Evolutionary conservation across 2,329 filamentous ascomycete genomes (phyloP), one percentile per base, ranked within the genome.

Genomic region (Simplicillium sp.): DNA sequence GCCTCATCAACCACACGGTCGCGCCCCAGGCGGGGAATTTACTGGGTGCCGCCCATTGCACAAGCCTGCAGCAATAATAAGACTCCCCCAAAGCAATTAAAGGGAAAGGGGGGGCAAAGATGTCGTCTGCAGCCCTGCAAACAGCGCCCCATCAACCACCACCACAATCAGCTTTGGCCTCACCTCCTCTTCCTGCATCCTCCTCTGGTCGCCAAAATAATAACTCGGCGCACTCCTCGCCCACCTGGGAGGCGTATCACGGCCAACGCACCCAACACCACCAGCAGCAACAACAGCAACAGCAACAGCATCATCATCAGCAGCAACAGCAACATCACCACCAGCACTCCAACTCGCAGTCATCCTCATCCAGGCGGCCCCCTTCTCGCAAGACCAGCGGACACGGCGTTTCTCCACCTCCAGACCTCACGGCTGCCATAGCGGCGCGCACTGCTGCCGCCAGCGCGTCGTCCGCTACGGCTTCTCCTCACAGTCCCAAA

Each of bases 91-190:
- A 25, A 25, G 20, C 20, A 25, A 25, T 25, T 25, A 25, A 25
- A 25, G 20, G 20, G 20, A 25, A 25, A 25, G 20, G 20, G 20
- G n/a, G 20, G 20, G 20, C 20, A 25, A 25, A 25, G 20, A 25
- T 25, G 20, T 25, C 20, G 63, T 78, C 74, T 60, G 74, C 78
- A 67, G 73, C 73, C 52, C 64, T 83, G 57, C 79, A 82, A 61
- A 65, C 74, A 48, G 64, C 70, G 56, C 67, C 73, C 52, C 73
- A 75, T 59, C 72, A 74, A 56, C 70, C 72, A 55, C 62, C 66
- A 50, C 13, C 31, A 33, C 15, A 9, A n/a, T 62, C 66, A 46
- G 63, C 66, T 47, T 57, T 71, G 50, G 61, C 67, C 41, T 64
- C 68, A 45, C 67, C 70, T 49, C 67, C 73, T 48, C 62, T 74